These are phyloP conservation scores for Fusarium neocosmosporiellum DNA, from an alignment of 2,329 filamentous ascomycete genomes.

Conservation along the genomic window DNA sequence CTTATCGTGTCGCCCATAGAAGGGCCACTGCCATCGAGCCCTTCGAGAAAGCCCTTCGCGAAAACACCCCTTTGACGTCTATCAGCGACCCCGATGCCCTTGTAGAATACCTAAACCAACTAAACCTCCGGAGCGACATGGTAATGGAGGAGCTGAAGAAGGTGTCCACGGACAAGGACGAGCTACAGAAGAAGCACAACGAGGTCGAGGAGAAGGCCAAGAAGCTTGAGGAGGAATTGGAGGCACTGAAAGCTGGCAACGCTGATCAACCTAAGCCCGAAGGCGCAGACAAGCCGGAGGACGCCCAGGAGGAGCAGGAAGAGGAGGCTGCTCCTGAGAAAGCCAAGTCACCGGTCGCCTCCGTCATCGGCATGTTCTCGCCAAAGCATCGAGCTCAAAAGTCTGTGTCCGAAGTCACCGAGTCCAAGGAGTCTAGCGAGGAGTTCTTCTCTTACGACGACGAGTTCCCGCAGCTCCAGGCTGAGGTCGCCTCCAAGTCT, in stretches of 20 bases:
- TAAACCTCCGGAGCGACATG: slow-evolving; percentile 90
- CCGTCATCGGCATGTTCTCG: slow-evolving; percentile 62
- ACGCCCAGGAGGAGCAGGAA: slow-evolving; percentile 47
- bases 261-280: slow-evolving; percentile 36
- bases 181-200: slow-evolving; percentile 80
- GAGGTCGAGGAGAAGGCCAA: slow-evolving; percentile 73
- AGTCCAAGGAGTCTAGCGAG: slow-evolving; percentile 58
- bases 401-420: slow-evolving; percentile 41
- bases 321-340: slow-evolving; percentile 38
- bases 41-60: slow-evolving; percentile 90
- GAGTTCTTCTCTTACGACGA: slow-evolving; percentile 95
- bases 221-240: slow-evolving; percentile 72
- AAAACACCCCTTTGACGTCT: slow-evolving; percentile 90
- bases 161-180: slow-evolving; percentile 83
- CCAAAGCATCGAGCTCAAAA: slow-evolving; percentile 56
- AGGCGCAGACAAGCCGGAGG: slow-evolving; percentile 46
- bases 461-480: slow-evolving; percentile 84
- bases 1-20: slow-evolving; percentile 91
- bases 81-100: slow-evolving; percentile 87
- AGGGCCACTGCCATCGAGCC: slow-evolving; percentile 89
- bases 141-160: slow-evolving; percentile 93
- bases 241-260: slow-evolving; percentile 56
- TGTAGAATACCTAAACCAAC: slow-evolving; percentile 88
- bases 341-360: slow-evolving; percentile 59
- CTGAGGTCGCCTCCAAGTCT: slow-evolving; percentile 76